A percentile compares a stretch with the other conserved stretches of the same genome.
These are phyloP conservation scores for Magnolia changhungtana DNA, from an alignment of 164 flowering plant species.

Conservation along the genomic window DNA sequence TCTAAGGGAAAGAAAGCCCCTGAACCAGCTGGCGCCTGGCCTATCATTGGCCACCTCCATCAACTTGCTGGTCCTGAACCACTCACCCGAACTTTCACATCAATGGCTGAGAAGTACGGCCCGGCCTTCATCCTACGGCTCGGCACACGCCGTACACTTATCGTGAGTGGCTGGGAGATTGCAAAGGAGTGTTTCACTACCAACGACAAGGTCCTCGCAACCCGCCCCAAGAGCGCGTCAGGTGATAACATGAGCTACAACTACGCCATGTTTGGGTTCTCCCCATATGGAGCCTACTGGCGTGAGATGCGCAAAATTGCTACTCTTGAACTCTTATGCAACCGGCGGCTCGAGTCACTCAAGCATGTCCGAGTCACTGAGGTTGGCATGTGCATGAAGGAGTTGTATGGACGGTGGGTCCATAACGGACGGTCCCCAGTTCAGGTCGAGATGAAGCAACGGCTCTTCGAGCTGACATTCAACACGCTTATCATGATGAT, in stretches of 20 bases:
- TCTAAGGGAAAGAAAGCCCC: background rate
- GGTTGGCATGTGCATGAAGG: slow-evolving; percentile 11
- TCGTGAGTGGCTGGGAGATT: slow-evolving; percentile 16
- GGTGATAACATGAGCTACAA: slow-evolving; percentile 12
- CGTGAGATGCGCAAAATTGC: slow-evolving; percentile 26
- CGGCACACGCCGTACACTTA: slow-evolving; percentile 14
- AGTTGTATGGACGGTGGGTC: slow-evolving; percentile 9
- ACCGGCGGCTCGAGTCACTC: slow-evolving; percentile 3
- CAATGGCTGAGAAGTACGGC: slow-evolving; percentile 19
- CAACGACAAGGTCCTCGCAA: slow-evolving; percentile 13
- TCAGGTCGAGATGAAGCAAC: slow-evolving; percentile 17
- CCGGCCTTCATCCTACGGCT: slow-evolving; percentile 19
- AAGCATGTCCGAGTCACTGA: slow-evolving; percentile 10
- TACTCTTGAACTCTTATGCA: slow-evolving; percentile 21
- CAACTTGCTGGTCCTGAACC: background rate
- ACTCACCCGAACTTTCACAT: background rate
- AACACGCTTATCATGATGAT: slow-evolving; percentile 17
- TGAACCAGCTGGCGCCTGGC: slow-evolving; percentile 2
- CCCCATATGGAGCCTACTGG: slow-evolving; percentile 25
- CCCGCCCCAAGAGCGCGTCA: slow-evolving; percentile 3
- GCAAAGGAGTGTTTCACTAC: slow-evolving; percentile 29
- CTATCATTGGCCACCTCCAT: slow-evolving; percentile 14
- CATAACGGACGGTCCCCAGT: background rate
- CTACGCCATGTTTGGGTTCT: slow-evolving; percentile 10
- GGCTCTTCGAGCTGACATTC: slow-evolving; percentile 14